A percentile compares a stretch with the other conserved stretches of the same genome.
phyloP scores from a whole-genome alignment of 352 stramenopile genomes.

The Phytophthora lateralis region DNA sequence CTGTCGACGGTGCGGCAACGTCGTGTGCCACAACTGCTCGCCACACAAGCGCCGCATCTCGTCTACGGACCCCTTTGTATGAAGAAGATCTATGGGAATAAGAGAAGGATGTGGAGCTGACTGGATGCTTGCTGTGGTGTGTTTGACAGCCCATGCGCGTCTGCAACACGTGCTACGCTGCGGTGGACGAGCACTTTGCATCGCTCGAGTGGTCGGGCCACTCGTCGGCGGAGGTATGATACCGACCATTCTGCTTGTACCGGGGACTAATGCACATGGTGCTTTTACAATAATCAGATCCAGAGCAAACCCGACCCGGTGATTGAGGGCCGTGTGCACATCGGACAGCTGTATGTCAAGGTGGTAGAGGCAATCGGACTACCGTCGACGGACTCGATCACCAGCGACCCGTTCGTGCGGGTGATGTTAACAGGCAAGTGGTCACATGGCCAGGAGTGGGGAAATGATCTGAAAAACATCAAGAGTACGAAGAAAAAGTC shows the following conservation, averaged over 20 bases:
- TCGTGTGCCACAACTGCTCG: constrained; percentile 88
- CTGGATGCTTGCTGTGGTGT: constrained; percentile 7
- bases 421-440: constrained; percentile 87
- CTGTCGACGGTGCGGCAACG: constrained; percentile 82
- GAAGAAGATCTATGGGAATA: constrained; percentile 6
- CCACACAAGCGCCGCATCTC: constrained; percentile 85
- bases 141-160: constrained; percentile 75
- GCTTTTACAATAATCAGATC: constrained; percentile 35
- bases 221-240: constrained; percentile 64
- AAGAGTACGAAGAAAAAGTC: constrained; percentile 90
- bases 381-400: constrained; percentile 88
- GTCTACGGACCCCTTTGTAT: constrained; percentile 81
- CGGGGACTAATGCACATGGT: not conserved
- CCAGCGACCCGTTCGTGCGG: constrained; percentile 84
- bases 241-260: not conserved
- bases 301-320: constrained; percentile 77
- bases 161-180: constrained; percentile 87
- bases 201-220: constrained; percentile 86
- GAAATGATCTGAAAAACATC: constrained; percentile 77
- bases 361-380: constrained; percentile 86
- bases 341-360: constrained; percentile 88
- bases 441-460: constrained; percentile 87
- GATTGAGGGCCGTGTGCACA: constrained; percentile 82
- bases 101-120: not conserved
- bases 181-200: constrained; percentile 84